Evolutionary conservation across 805 yeast genomes (phyloP).

Genomic region (Candida morakotiae): DNA sequence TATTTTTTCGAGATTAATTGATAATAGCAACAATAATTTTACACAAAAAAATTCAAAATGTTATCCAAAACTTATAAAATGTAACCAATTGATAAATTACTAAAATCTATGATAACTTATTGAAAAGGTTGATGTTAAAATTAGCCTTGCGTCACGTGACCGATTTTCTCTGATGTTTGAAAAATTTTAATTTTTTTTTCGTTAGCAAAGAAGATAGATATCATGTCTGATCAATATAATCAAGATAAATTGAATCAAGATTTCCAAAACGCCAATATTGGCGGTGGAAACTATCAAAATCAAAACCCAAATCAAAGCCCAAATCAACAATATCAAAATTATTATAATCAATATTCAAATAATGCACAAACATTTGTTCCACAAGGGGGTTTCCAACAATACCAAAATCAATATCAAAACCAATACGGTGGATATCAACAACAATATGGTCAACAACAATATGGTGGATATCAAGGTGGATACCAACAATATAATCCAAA

Average conservation of each 20-base stretch:
- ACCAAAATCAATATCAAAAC: constrained; percentile 8
- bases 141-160: constrained; percentile 2
- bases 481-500: constrained; percentile 17
- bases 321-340: constrained; percentile 9
- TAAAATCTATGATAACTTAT: no score
- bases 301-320: constrained; percentile 10
- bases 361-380: constrained; percentile 50
- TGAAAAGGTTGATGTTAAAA: no score
- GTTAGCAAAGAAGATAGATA: background rate
- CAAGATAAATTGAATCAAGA: constrained; percentile 43
- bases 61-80: no score
- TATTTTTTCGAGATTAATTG: background rate
- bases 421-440: constrained; percentile 13
- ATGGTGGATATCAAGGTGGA: constrained; percentile 16
- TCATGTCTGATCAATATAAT: constrained; percentile 30
- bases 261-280: constrained; percentile 40
- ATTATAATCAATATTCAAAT: constrained; percentile 42
- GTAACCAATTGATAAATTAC: no score
- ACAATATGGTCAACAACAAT: constrained; percentile 18
- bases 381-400: constrained; percentile 16
- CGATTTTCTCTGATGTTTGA: background rate
- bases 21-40: no score
- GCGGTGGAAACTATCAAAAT: constrained; percentile 22
- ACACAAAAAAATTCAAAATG: no score
- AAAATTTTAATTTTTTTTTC: constrained; percentile 4